Evolutionary conservation across 164 flowering plant genomes (phyloP), one percentile per base, ranked within the genome.

Genomic region (Euptelea pleiosperma): DNA sequence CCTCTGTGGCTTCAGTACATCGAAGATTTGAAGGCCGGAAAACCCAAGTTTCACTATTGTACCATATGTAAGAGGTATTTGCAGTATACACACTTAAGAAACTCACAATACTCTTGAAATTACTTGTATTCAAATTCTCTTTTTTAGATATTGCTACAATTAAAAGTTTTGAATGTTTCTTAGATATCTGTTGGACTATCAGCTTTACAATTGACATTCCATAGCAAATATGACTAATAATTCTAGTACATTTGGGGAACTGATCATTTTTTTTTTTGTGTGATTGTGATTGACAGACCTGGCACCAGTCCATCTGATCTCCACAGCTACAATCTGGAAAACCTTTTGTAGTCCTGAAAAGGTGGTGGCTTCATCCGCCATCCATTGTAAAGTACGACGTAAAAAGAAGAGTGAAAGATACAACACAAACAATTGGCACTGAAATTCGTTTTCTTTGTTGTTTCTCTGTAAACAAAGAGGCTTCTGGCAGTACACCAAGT

Each of bases 31-130:
- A 82, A 79, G 72, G 61, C 71, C 57, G 98, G 96, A 63, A 68
- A 52, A 62, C 53, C 70, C 36, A 87, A 72, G 68, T 89, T 82
- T 72, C 98, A 92, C 75, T 89, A 89, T 70, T 87, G 98, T 58
- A 82, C 72, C 46, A 89, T 92, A 48, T 85, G 82, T 50, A 89
- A 89, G 75, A 87, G 95, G 98, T 89, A 74, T 21, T 33, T 66
- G 15, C 40, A 6, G 14, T 55, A 25, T 47, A 7, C 15, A 19
- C 16, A 18, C 34, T 1, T 37, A 36, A 5, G 4, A 3, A 15
- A 21, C 8, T 34, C 16, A 43, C n/a, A n/a, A n/a, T n/a, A n/a
- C n/a, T n/a, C n/a, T n/a, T n/a, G n/a, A n/a, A n/a, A n/a, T n/a
- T n/a, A n/a, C n/a, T n/a, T n/a, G n/a, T n/a, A n/a, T n/a, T n/a